A percentile compares a stretch with the other conserved stretches of the same genome.
Evolutionary conservation across 2,329 filamentous ascomycete genomes (phyloP).

Genomic region (Neonectria ditissima): DNA sequence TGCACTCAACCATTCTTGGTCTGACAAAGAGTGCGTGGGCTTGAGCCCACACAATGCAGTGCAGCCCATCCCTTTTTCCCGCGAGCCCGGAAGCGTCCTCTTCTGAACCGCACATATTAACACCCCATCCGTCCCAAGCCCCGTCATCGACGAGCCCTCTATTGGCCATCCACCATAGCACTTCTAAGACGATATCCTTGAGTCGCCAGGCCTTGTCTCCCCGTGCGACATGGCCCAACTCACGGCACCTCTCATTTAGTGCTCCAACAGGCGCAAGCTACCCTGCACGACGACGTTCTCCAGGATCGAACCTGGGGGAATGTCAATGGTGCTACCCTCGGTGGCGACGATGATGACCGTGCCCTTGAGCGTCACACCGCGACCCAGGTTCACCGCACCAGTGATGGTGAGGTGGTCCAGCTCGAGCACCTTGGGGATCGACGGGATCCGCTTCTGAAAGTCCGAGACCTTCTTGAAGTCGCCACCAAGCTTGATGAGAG

Average conservation of each 20-base stretch:
- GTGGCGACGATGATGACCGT: conserved; percentile 99
- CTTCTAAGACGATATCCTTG: conserved; percentile 21
- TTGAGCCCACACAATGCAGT: conserved; percentile 6
- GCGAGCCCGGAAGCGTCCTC: conserved; percentile 7
- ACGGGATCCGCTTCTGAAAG: conserved; percentile 89
- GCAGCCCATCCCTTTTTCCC: conserved; percentile 11
- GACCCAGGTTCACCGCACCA: conserved; percentile 94
- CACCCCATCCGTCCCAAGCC: conserved; percentile 1
- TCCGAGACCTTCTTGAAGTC: conserved; percentile 99
- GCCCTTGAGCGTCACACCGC: conserved; percentile 95
- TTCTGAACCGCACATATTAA: conserved; percentile 19
- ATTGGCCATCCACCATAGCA: conserved; percentile 13
- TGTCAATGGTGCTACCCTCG: conserved; percentile 97
- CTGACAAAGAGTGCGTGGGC: background rate
- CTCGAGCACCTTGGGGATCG: conserved; percentile 91
- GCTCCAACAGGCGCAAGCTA: conserved; percentile 81
- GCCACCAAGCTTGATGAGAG: conserved; percentile 96
- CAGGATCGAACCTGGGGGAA: conserved; percentile 94
- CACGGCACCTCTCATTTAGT: conserved; percentile 55
- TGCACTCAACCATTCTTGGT: background rate
- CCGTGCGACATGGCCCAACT: conserved; percentile 7
- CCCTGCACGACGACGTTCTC: conserved; percentile 99
- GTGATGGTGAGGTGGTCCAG: conserved; percentile 97
- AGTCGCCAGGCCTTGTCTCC: background rate
- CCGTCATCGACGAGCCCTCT: background rate